Evolutionary conservation across 768 basidiomycete genomes (phyloP).

Genomic region (Agaricus bisporus): DNA sequence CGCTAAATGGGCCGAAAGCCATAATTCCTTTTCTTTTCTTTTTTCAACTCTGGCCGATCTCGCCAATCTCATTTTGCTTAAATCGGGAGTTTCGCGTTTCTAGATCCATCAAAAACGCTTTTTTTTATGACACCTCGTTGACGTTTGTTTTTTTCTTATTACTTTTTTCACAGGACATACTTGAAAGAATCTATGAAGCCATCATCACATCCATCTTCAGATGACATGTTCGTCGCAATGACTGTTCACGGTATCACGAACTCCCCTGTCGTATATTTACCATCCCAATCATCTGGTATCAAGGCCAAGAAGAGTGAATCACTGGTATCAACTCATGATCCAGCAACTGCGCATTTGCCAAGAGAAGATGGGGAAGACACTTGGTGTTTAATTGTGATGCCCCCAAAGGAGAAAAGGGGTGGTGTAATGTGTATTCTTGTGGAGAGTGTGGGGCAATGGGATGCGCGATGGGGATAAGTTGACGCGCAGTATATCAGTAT

Average conservation of each 20-base stretch:
- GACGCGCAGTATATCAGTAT: neutral
- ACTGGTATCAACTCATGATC: neutral
- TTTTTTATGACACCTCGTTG: too few relatives aligned
- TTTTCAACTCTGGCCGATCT: too few relatives aligned
- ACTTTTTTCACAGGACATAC: neutral
- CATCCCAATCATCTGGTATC: conserved; percentile 17
- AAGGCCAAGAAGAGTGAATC: conserved; percentile 13
- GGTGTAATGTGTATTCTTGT: conserved; percentile 33
- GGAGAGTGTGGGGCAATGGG: conserved; percentile 37
- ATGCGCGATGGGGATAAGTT: conserved; percentile 31
- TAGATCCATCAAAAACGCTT: too few relatives aligned
- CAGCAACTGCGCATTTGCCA: conserved; percentile 37
- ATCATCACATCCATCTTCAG: neutral
- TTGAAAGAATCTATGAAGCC: neutral
- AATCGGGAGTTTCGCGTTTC: too few relatives aligned
- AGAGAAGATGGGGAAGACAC: conserved; percentile 49
- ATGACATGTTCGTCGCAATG: conserved; percentile 33
- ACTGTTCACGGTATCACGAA: conserved; percentile 30
- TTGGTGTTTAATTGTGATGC: conserved; percentile 35
- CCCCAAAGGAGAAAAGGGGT: conserved; percentile 1
- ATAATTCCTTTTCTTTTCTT: too few relatives aligned
- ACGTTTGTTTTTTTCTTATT: neutral
- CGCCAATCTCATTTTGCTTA: too few relatives aligned
- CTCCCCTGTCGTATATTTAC: conserved; percentile 49
- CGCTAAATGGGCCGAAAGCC: too few relatives aligned